phyloP scores from a whole-genome alignment of 2,329 filamentous ascomycete genomes.

The Dendrostoma leiphaemia region DNA sequence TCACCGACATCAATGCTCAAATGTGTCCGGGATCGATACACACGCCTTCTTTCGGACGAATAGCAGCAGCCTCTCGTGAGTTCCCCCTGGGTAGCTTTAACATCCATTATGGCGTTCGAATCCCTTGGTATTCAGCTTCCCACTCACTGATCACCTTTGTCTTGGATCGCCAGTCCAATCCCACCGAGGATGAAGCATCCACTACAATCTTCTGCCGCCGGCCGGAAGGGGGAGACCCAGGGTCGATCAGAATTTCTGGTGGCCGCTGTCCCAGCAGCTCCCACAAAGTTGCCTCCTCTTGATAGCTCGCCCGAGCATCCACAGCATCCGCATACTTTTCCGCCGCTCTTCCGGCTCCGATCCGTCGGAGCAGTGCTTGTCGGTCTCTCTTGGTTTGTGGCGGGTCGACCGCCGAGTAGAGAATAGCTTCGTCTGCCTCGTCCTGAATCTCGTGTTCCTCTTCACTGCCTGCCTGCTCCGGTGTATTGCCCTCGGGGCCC shows the following conservation, averaged over 20 bases:
- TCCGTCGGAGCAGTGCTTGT: conserved; percentile 34
- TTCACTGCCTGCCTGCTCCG: conserved; percentile 2
- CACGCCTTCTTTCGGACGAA: too few relatives aligned
- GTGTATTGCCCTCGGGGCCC: neutral
- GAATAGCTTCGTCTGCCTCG: conserved; percentile 43
- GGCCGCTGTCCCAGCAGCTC: conserved; percentile 38
- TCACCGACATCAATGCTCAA: too few relatives aligned
- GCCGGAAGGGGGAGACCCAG: conserved; percentile 7
- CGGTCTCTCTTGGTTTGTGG: conserved; percentile 35
- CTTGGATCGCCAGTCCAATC: conserved; percentile 37
- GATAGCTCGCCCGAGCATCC: conserved; percentile 38
- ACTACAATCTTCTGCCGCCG: conserved; percentile 26
- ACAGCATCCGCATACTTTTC: conserved; percentile 42
- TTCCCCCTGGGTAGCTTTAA: too few relatives aligned
- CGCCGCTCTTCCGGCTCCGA: conserved; percentile 39
- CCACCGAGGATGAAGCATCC: conserved; percentile 34
- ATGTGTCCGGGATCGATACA: too few relatives aligned
- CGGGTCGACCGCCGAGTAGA: conserved; percentile 39
- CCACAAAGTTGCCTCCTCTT: conserved; percentile 47
- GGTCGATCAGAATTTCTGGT: conserved; percentile 27
- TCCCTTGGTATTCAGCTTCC: conserved; percentile 30
- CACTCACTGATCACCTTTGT: conserved; percentile 39
- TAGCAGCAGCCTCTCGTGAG: too few relatives aligned
- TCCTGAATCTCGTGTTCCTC: conserved; percentile 18
- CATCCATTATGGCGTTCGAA: neutral